Conservation (phyloP, 1,139 yeast species). For the Scheffersomyces cryptocercus region DNA sequence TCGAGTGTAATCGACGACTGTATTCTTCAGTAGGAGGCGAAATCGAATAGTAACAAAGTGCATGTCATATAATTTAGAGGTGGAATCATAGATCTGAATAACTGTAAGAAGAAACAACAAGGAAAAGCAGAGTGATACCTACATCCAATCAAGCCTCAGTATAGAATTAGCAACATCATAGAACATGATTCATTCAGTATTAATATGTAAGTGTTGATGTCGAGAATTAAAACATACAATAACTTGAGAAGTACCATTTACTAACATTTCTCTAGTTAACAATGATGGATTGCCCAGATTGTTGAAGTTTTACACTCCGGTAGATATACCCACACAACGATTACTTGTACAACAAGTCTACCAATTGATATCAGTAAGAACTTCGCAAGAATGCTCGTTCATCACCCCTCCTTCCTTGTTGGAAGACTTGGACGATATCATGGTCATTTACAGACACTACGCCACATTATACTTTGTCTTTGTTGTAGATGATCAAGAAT, state of each 20-base stretch:
- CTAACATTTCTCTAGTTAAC: slow-evolving; percentile 56
- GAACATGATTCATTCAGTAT: slow-evolving; percentile 82
- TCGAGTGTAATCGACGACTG: too few species aligned
- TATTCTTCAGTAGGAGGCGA: background rate
- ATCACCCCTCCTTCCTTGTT: slow-evolving; percentile 77
- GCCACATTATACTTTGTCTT: slow-evolving; percentile 95
- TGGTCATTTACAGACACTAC: slow-evolving; percentile 90
- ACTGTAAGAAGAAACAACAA: background rate
- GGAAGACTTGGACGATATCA: slow-evolving; percentile 74
- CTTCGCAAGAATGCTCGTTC: slow-evolving; percentile 76
- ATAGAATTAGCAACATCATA: background rate
- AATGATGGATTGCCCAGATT: slow-evolving; percentile 91
- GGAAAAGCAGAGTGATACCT: background rate
- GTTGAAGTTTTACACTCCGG: slow-evolving; percentile 89
- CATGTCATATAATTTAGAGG: too few species aligned
- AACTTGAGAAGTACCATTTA: slow-evolving; percentile 3
- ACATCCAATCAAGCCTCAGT: background rate
- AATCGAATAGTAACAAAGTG: too few species aligned
- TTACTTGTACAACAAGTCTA: slow-evolving; percentile 73
- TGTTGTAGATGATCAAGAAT: slow-evolving; percentile 93
- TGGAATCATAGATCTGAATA: background rate
- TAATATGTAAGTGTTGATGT: slow-evolving; percentile 62
- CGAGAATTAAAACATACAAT: background rate
- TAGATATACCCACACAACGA: slow-evolving; percentile 75
- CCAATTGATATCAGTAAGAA: slow-evolving; percentile 65